Percentiles rank a stretch among this genome's conserved stretches.
Evolutionary conservation across 2,329 filamentous ascomycete genomes (phyloP).

Genomic region (Ophiosphaerella narmari): DNA sequence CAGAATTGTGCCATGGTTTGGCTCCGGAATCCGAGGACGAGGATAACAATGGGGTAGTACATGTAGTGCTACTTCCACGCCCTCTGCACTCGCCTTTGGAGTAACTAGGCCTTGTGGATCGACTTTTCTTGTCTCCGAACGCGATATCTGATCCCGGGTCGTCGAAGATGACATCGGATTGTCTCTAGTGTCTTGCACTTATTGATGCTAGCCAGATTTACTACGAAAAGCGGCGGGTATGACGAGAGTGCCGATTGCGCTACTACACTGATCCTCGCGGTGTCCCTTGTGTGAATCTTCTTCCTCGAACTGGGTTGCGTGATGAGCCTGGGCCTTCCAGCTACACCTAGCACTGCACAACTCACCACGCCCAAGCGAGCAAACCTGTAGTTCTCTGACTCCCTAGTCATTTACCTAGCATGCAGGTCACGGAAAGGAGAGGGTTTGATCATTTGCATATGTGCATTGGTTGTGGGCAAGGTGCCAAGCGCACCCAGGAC

Average conservation of each 20-base stretch:
- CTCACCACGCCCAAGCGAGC: no score
- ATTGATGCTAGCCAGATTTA: constrained; percentile 46
- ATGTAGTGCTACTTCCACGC: no score
- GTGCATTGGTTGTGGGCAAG: constrained; percentile 35
- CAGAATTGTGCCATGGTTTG: no score
- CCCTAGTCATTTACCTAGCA: constrained; percentile 11
- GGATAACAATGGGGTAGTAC: no score
- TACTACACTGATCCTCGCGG: constrained; percentile 4
- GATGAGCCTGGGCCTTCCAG: no score
- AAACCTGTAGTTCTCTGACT: no score
- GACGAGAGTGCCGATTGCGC: constrained; percentile 32
- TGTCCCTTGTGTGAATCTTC: constrained; percentile 42
- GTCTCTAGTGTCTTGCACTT: constrained; percentile 10
- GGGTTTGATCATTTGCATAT: constrained; percentile 63
- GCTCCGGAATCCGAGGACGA: no score
- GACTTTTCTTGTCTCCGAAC: no score
- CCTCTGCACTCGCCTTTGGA: no score
- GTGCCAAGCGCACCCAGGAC: constrained; percentile 28
- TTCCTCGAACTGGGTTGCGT: not conserved
- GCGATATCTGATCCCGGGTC: no score
- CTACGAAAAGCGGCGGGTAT: constrained; percentile 51
- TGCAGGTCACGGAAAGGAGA: constrained; percentile 58
- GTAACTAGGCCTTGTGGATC: no score
- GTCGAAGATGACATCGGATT: constrained; percentile 6
- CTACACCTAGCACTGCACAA: no score